These are phyloP conservation scores for Yamadazyma sp. DNA, from an alignment of 805 yeast species.

Conservation along the genomic window DNA sequence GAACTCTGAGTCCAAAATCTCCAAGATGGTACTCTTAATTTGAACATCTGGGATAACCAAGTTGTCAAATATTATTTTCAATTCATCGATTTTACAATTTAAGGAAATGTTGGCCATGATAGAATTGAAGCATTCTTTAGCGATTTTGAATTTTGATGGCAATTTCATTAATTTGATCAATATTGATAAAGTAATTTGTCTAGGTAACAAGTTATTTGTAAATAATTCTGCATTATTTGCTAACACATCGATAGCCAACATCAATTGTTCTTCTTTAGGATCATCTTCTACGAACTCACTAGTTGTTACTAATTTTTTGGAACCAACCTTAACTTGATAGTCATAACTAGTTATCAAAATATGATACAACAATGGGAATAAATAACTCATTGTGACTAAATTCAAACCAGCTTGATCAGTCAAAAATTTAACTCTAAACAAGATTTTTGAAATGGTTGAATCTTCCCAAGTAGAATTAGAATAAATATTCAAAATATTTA, in stretches of 20 bases:
- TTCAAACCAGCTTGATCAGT: conserved; percentile 74
- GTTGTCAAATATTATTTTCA: conserved; percentile 53
- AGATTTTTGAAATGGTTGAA: conserved; percentile 55
- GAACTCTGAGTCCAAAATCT: conserved; percentile 82
- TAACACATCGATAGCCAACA: conserved; percentile 73
- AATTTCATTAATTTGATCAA: conserved; percentile 65
- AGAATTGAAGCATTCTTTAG: conserved; percentile 79
- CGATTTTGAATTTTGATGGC: conserved; percentile 74
- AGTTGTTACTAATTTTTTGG: conserved; percentile 49
- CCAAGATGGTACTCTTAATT: conserved; percentile 77
- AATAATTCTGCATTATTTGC: conserved; percentile 67
- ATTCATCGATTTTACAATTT: conserved; percentile 54
- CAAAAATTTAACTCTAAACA: conserved; percentile 72
- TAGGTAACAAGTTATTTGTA: conserved; percentile 63
- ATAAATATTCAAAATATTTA: conserved; percentile 62
- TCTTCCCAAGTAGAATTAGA: conserved; percentile 45
- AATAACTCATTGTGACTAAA: conserved; percentile 62
- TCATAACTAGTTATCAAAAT: conserved; percentile 66
- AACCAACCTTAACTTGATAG: conserved; percentile 46
- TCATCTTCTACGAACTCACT: conserved; percentile 78
- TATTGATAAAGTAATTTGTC: conserved; percentile 59
- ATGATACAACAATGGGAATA: conserved; percentile 69
- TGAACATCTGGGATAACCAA: conserved; percentile 60
- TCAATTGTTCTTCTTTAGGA: conserved; percentile 82
- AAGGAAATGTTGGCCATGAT: conserved; percentile 74